Evolutionary conservation across 805 yeast species (phyloP).

Genomic region (Saturnispora kantuleensis): DNA sequence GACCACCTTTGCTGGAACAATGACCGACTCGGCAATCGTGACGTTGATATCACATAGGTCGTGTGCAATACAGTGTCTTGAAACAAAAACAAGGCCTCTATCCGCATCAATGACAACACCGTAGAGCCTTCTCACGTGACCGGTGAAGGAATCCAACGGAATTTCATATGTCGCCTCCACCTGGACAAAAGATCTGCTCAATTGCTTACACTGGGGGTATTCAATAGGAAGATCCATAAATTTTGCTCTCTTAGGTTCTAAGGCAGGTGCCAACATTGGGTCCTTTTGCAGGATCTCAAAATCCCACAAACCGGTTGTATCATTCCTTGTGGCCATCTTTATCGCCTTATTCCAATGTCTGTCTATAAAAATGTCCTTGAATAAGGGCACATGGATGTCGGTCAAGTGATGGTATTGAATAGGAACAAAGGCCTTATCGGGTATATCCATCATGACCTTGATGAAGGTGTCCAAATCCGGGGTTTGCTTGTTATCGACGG

Average conservation of each 20-base stretch:
- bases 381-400: conserved; percentile 66
- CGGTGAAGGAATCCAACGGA: conserved; percentile 67
- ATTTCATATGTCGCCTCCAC: conserved; percentile 58
- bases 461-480: conserved; percentile 69
- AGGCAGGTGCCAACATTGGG: conserved; percentile 45
- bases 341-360: conserved; percentile 78
- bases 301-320: conserved; percentile 48
- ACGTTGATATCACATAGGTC: conserved; percentile 67
- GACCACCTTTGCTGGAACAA: conserved; percentile 69
- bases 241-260: conserved; percentile 53
- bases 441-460: conserved; percentile 66
- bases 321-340: conserved; percentile 55
- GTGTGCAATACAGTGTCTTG: conserved; percentile 74
- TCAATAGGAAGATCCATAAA: conserved; percentile 61
- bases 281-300: conserved; percentile 44
- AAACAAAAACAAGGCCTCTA: conserved; percentile 69
- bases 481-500: conserved; percentile 65
- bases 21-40: conserved; percentile 77
- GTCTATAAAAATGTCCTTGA: conserved; percentile 61
- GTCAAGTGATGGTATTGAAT: conserved; percentile 67
- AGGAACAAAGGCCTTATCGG: conserved; percentile 65
- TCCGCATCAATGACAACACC: conserved; percentile 78
- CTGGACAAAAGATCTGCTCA: conserved; percentile 62
- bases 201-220: conserved; percentile 39
- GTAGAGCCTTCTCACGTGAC: conserved; percentile 49